Conservation (phyloP, 2,329 filamentous ascomycete species). For the Neospermospora avenae region DNA sequence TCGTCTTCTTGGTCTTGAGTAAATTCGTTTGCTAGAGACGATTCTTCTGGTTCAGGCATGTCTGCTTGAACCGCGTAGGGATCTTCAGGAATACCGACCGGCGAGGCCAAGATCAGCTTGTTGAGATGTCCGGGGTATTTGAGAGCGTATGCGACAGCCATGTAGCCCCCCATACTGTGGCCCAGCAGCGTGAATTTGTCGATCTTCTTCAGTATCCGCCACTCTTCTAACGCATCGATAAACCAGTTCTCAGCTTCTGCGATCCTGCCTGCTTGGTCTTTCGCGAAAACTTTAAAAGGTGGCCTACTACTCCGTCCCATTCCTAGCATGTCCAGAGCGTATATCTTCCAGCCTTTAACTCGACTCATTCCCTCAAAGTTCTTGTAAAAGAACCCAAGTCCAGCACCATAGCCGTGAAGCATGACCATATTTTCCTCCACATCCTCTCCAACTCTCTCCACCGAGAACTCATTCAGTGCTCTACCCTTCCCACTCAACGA, state of each 20-base stretch:
- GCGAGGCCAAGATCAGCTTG: conserved; percentile 92
- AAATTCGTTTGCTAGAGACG: conserved; percentile 74
- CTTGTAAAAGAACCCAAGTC: conserved; percentile 96
- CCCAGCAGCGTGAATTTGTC: conserved; percentile 92
- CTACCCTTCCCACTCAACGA: conserved; percentile 80
- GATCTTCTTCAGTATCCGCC: conserved; percentile 83
- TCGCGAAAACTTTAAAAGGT: conserved; percentile 78
- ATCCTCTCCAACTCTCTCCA: conserved; percentile 77
- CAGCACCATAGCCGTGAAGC: conserved; percentile 94
- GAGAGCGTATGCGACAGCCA: conserved; percentile 89
- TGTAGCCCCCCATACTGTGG: conserved; percentile 91
- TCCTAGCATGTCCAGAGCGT: conserved; percentile 89
- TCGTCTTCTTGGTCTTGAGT: conserved; percentile 63
- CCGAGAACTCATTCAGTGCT: conserved; percentile 86
- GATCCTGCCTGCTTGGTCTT: conserved; percentile 76
- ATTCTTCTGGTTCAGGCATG: conserved; percentile 73
- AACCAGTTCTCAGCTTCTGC: conserved; percentile 93
- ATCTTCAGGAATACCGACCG: conserved; percentile 91
- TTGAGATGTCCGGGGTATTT: conserved; percentile 95
- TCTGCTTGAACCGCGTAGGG: conserved; percentile 81
- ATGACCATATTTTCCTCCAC: conserved; percentile 88
- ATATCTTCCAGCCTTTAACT: conserved; percentile 78
- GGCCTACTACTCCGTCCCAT: conserved; percentile 90
- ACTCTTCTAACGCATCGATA: conserved; percentile 92
- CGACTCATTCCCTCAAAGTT: conserved; percentile 90